Base-by-base conservation (phyloP, 441 rosid species). In the Brassica balearica region DNA sequence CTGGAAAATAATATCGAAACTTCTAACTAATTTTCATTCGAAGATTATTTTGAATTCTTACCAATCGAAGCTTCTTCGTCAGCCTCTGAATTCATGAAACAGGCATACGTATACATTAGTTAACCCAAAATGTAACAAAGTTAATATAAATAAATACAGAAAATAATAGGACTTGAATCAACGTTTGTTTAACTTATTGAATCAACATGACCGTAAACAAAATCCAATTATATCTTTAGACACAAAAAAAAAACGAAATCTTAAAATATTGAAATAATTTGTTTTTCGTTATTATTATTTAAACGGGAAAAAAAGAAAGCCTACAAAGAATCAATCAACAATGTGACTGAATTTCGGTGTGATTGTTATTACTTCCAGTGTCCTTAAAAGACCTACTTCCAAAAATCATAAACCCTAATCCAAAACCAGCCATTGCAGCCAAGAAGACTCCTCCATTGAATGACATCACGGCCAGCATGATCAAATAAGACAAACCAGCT, bases 381-480 rank as follows among this genome's bases (percentile, higher is more conserved):
- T 71, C 59, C 77, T 48, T 76, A 51, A 80, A 71, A 65, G 12
- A 59, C 73, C 80, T 75, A 71, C 83, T 76, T 59, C 83, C 80
- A 76, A 34, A 80, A 8, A 80, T 8, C 76, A 76, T 8, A 67
- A 75, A 80, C 73, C 83, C 83, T 71, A 80, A 36, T 65, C 77
- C 80, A 66, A 75, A 76, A 48, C 83, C 83, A 51, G 80, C 80
- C 69, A 80, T 71, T 15, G 83, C 80, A 75, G 77, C 80, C 48
- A 80, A 29, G 65, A 80, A 80, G 19, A 80, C 80, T 15, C 83
- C 83, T 65, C 80, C 83, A 17, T 80, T 80, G 17, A 80, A 76
- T 6, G 83, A 80, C 83, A 80, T 76, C 17, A 76, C 83, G 14
- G 74, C 80, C 66, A 80, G 48, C 83, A 80, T 80, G 6, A 80